Evolutionary conservation across 2,329 filamentous ascomycete genomes (phyloP).

Genomic region (Lecanicillium sp.): DNA sequence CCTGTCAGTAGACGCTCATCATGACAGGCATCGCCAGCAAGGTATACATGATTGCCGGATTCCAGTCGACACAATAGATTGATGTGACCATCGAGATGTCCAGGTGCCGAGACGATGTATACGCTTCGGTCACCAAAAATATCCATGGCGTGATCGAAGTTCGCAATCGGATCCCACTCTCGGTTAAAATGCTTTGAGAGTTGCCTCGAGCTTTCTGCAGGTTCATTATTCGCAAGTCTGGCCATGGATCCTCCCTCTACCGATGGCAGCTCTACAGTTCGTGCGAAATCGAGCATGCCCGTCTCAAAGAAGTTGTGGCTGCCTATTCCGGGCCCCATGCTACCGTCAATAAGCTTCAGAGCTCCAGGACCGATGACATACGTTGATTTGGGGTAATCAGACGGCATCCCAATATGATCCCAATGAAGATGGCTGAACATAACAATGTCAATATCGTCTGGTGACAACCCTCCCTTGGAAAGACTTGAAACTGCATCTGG

Average conservation of each 20-base stretch:
- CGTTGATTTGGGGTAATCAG: conserved; percentile 36
- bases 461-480: neutral
- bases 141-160: conserved; percentile 29
- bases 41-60: conserved; percentile 33
- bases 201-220: conserved; percentile 9
- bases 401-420: conserved; percentile 49
- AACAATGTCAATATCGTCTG: conserved; percentile 19
- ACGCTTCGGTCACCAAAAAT: conserved; percentile 30
- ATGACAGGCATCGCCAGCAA: conserved; percentile 46
- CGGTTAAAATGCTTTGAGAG: conserved; percentile 27
- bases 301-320: conserved; percentile 7
- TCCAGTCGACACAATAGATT: conserved; percentile 36
- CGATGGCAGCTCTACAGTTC: conserved; percentile 18
- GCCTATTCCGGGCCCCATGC: conserved; percentile 6
- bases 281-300: conserved; percentile 16
- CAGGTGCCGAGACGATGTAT: conserved; percentile 39
- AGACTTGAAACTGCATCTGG: neutral
- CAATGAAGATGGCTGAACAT: conserved; percentile 47
- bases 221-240: no score
- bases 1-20: conserved; percentile 40
- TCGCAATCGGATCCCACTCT: conserved; percentile 32
- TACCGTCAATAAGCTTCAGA: conserved; percentile 27
- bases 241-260: conserved; percentile 17
- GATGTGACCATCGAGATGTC: conserved; percentile 42
- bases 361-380: conserved; percentile 44